Evolutionary conservation across 148 eudicot species (phyloP).

Genomic region (Gaultheria prostrata): DNA sequence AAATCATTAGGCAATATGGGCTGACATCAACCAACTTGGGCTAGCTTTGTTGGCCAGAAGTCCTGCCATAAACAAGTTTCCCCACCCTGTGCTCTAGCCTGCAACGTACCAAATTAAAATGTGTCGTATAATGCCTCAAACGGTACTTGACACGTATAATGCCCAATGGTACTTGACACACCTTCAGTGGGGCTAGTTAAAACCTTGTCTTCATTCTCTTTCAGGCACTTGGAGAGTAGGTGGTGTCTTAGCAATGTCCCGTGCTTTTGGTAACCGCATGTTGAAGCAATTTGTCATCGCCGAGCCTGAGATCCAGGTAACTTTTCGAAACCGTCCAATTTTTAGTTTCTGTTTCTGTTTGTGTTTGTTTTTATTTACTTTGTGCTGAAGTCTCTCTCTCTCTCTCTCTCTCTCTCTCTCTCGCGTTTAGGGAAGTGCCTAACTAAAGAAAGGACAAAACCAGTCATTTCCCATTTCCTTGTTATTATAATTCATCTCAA

Average conservation of each 20-base stretch:
- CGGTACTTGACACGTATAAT: background rate
- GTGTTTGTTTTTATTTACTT: background rate
- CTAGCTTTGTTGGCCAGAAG: too few relatives aligned
- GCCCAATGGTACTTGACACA: background rate
- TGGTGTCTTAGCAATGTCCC: constrained; percentile 98
- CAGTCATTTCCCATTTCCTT: background rate
- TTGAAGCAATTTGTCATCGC: constrained; percentile 93
- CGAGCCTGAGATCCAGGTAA: constrained; percentile 98
- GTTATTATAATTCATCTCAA: background rate
- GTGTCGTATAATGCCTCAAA: too few relatives aligned
- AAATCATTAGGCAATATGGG: background rate
- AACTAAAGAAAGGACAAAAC: background rate
- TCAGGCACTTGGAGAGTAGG: constrained; percentile 99
- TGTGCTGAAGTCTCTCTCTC: background rate
- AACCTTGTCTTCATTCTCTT: constrained; percentile 17
- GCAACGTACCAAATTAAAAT: background rate
- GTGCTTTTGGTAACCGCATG: constrained; percentile 99
- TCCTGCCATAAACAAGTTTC: background rate
- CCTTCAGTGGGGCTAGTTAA: background rate
- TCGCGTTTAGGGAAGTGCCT: background rate
- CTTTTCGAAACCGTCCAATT: background rate
- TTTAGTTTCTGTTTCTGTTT: background rate
- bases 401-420: background rate
- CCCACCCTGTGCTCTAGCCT: background rate
- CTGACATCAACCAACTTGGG: background rate